Evolutionary conservation across 352 stramenopile species (phyloP), one percentile per base, ranked within the genome.

Genomic region (Phytopythium delawarense): DNA sequence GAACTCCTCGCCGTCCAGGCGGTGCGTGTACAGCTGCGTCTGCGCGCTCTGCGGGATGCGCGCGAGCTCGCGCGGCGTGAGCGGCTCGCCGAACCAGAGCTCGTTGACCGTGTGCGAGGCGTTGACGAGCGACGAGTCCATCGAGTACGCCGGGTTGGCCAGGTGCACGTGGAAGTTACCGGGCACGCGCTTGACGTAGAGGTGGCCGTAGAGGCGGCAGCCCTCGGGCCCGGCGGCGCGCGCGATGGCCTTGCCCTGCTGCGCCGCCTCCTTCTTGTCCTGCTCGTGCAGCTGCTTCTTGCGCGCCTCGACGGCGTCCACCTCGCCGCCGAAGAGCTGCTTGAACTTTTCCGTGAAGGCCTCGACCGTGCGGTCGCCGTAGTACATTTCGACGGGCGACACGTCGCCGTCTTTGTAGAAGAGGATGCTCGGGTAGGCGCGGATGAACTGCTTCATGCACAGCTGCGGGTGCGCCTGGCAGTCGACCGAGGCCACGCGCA

Each of bases 141-240:
- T 93, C 60, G 86, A 95, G 74, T 91, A 95, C 52, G 92, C 92
- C 28, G 96, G 91, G 79, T 99, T 98, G n/a, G 97, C 69, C 76
- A 98, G 89, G 75, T 99, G 96, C 63, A 99, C 94, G 79, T 99
- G 96, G 79, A 99, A 99, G 74, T 99, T 99, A 44, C 96, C 96
- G 0, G 96, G 96, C 49, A 99, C 96, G 49, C 96, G 80, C 76
- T 95, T 95, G 35, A 95, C 86, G 61, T 92, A 87, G 35, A 95
- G 53, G 62, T 91, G 72, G 13, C 86, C 86, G 49, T 86, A 92
- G 44, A 95, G 71, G 34, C 78, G 84, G 53, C 86, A 95, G 37
- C 86, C 86, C 54, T 95, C 86, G 0, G 86, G 83, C 0, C 86
- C 86, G 15, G 72, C 64, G 8, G 71, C 72, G 52, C 74, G 81